Evolutionary conservation across 1,284 basidiomycete genomes (phyloP).

Genomic region (Boletus mariae): DNA sequence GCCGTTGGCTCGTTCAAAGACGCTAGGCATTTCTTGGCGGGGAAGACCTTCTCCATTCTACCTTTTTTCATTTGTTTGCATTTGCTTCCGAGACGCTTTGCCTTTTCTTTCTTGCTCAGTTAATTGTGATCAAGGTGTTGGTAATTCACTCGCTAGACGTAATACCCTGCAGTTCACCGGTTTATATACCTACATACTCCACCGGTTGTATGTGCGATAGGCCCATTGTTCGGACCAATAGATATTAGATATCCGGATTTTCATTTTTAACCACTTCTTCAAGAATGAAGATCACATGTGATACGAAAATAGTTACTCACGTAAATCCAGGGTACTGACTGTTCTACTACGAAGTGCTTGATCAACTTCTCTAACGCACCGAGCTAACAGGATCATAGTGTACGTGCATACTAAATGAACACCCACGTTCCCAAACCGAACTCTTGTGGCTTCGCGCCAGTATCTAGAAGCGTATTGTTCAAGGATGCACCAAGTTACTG

Average conservation of each 20-base stretch:
- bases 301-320: no score
- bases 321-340: no score
- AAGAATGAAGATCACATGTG: no score
- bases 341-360: no score
- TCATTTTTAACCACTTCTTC: not conserved
- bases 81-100: not conserved
- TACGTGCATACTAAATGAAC: not conserved
- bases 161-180: slow-evolving; percentile 4
- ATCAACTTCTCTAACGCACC: no score
- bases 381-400: not conserved
- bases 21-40: not conserved
- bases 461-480: not conserved
- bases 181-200: not conserved
- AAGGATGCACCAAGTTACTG: not conserved
- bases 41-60: not conserved
- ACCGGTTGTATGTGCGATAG: not conserved
- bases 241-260: not conserved
- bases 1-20: not conserved
- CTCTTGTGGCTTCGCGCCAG: not conserved
- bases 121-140: not conserved
- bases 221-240: not conserved
- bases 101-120: not conserved
- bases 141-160: not conserved
- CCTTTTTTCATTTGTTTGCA: slow-evolving; percentile 1
- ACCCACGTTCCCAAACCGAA: not conserved